Evolutionary conservation across 768 basidiomycete genomes (phyloP).

Genomic region (Tylopilus plumbeoviolaceoides): DNA sequence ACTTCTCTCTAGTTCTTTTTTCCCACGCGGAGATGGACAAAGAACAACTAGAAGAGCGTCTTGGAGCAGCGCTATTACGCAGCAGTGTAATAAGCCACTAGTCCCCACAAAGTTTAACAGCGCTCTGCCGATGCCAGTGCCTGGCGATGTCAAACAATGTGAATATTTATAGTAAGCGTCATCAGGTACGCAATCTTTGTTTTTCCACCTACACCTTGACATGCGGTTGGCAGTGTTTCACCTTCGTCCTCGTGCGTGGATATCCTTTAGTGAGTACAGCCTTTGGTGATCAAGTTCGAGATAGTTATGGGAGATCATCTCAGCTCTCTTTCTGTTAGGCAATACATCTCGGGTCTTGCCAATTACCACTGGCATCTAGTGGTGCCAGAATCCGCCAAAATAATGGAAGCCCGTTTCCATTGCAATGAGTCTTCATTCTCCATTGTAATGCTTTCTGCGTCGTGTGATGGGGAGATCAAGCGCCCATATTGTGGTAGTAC

Average conservation of each 20-base stretch:
- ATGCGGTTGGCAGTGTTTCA: not conserved
- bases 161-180: not conserved
- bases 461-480: not conserved
- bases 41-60: not conserved
- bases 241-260: not conserved
- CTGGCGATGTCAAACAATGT: not conserved
- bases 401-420: not conserved
- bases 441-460: not conserved
- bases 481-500: too few relatives aligned
- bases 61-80: not conserved
- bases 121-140: not conserved
- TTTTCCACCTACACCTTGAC: not conserved
- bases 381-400: not conserved
- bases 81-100: not conserved
- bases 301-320: too few relatives aligned
- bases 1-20: not conserved
- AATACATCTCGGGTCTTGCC: not conserved
- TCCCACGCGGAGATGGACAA: constrained; percentile 4
- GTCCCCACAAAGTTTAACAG: not conserved
- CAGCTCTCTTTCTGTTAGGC: not conserved
- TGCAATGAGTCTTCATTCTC: not conserved
- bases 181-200: not conserved
- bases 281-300: not conserved
- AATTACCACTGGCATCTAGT: not conserved
- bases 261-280: not conserved